Conservation (phyloP, 768 basidiomycete species). For the Naematelia aurantialba region DNA sequence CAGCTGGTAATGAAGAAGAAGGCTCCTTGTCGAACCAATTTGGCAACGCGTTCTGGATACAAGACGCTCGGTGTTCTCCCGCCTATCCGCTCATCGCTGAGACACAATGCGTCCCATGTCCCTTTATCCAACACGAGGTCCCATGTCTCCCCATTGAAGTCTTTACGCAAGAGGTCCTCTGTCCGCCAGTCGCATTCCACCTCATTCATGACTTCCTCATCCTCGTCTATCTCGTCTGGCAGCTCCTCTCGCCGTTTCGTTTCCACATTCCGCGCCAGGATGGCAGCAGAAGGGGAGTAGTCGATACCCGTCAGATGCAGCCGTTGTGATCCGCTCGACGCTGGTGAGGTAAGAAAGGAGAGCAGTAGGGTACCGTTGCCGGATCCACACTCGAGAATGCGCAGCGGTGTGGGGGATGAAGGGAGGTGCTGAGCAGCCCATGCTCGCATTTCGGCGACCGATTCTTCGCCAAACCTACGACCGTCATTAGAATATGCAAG, state of each 20-base stretch:
- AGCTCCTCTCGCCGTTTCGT: constrained; percentile 16
- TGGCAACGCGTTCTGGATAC: constrained; percentile 49
- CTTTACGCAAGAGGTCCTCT: constrained; percentile 41
- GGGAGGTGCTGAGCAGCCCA: constrained; percentile 51
- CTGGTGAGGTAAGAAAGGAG: constrained; percentile 38
- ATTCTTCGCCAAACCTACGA: constrained; percentile 52
- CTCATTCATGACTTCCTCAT: constrained; percentile 36
- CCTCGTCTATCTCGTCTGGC: constrained; percentile 32
- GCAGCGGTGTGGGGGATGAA: constrained; percentile 18
- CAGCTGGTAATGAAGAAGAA: constrained; percentile 54
- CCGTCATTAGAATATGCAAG: background rate
- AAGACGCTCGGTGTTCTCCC: constrained; percentile 42
- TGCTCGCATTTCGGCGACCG: constrained; percentile 52
- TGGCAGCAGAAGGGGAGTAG: constrained; percentile 50
- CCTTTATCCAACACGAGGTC: constrained; percentile 53
- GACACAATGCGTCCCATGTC: constrained; percentile 53
- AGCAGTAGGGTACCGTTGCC: constrained; percentile 52
- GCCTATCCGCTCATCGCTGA: constrained; percentile 39
- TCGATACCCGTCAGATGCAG: constrained; percentile 52
- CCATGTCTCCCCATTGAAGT: constrained; percentile 41
- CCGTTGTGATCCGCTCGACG: constrained; percentile 14
- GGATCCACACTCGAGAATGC: constrained; percentile 52
- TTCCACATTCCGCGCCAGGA: constrained; percentile 45
- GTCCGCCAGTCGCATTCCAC: constrained; percentile 34
- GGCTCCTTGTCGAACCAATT: constrained; percentile 46